Evolutionary conservation across 1,284 basidiomycete species (phyloP).

Genomic region (Meripilus lineatus): DNA sequence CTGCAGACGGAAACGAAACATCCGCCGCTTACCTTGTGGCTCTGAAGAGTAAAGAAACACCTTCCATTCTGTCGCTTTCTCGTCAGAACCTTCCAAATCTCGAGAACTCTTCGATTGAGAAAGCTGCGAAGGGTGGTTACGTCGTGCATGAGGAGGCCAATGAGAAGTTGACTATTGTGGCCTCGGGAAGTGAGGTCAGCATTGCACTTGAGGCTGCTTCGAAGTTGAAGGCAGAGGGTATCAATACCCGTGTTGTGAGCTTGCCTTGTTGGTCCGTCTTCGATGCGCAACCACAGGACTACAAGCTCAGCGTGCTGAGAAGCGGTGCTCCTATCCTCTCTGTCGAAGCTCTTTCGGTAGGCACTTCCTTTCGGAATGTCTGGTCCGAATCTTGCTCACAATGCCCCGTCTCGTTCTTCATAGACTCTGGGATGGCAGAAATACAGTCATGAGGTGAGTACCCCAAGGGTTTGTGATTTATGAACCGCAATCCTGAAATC

Average conservation of each 20-base stretch:
- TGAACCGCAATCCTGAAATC: constrained; percentile 14
- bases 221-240: constrained; percentile 68
- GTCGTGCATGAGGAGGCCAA: constrained; percentile 76
- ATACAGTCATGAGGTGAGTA: constrained; percentile 74
- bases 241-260: constrained; percentile 83
- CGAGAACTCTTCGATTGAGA: constrained; percentile 83
- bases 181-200: constrained; percentile 84
- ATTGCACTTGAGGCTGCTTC: constrained; percentile 84
- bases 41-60: constrained; percentile 69
- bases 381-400: not conserved
- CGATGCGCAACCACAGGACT: constrained; percentile 78
- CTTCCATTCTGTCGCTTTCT: constrained; percentile 85
- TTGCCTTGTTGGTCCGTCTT: constrained; percentile 91
- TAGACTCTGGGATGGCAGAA: constrained; percentile 80
- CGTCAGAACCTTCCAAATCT: constrained; percentile 94
- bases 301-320: constrained; percentile 81
- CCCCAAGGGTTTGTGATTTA: not conserved
- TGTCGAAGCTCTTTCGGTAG: constrained; percentile 77
- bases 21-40: constrained; percentile 87
- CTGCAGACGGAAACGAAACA: constrained; percentile 93
- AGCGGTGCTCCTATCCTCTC: constrained; percentile 88
- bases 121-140: constrained; percentile 84
- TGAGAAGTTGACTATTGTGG: constrained; percentile 84
- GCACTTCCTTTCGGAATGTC: constrained; percentile 15
- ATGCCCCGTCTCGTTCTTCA: constrained; percentile 1